Base-by-base conservation (phyloP, 1,139 yeast species). In the Yamadazyma buinensis region DNA sequence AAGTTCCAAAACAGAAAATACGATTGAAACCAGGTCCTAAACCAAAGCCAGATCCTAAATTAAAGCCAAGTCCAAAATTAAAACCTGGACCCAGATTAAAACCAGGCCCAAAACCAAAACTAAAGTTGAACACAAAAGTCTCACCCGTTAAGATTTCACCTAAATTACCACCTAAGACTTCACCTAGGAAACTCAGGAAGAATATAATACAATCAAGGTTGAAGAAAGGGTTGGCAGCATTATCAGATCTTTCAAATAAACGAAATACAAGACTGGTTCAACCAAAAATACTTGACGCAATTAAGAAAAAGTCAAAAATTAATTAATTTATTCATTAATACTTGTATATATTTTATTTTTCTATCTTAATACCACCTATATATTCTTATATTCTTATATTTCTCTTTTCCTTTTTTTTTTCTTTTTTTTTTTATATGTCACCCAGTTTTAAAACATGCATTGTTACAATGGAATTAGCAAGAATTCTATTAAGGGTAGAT, bases 401-500 rank as follows among this genome's bases (percentile, higher is more conserved):
- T 13, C 26, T n/a, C 15, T 14, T 10, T 11, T 23, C 25, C 5
- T 14, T 24, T 13, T 12, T 10, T 13, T 14, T 10, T 24, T 13
- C 15, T 14, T 24, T 12, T 14, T 21, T 10, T 15, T 19, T 29
- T 21, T n/a, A n/a, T n/a, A n/a, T n/a, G 5, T 17, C 19, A 5
- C 7, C 19, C 30, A 13, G 30, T 14, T 26, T 26, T 14, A 30
- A 30, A 5, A 10, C 29, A n/a, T 36, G 39, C 39, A 36, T 33
- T 15, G 34, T 30, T 15, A 34, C 40, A 6, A 37, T 28, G 17
- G 46, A 46, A 20, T 37, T 45, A 3, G 45, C 40, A 22, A 40
- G 37, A n/a, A 49, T 32, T 10, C 28, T 27, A n/a, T 37, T 37
- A 28, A 37, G 13, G 3, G 24, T 28, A 9, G 15, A 7, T 20